Evolutionary conservation across 257 asterid genomes (phyloP), one percentile per base, ranked within the genome.

Genomic region (Plantago elongata): DNA sequence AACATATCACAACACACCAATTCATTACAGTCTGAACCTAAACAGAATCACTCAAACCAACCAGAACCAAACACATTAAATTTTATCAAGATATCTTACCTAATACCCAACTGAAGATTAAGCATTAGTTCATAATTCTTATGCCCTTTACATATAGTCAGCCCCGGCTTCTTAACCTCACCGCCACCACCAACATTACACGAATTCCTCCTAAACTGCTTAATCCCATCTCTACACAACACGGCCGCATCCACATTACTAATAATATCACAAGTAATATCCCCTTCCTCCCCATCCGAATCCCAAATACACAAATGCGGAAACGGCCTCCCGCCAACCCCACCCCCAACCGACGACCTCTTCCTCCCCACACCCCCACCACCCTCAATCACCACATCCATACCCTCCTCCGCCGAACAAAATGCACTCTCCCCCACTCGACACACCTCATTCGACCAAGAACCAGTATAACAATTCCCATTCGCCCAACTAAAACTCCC

Each of bases 241-340:
- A 78, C 72, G 12, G 94, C 81, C 0, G 97, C 97, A 73, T 89
- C 96, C 47, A 78, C 85, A 62, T 81, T 82, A 83, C 89, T 97
- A 27, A 93, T 59, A 46, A 93, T 90, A 73, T 93, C 97, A 70
- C 99, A 93, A 12, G 99, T 93, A 57, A 93, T 93, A 71, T 93
- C 97, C 58, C 97, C 99, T 3, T 87, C 97, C 61, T 85, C 97
- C 0, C 96, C 99, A 44, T 93, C 99, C 1, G 96, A 89, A 61
- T 93, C 99, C 99, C 99, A 93, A 13, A 93, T 85, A 66, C 96
- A 93, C 44, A 93, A 83, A 68, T 96, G 77, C 0, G 97, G 96
- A 45, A 87, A 87, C 57, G 72, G 79, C 75, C 83, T 79, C 46
- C 83, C 98, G 5, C 69, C 69, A 64, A 66, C 45, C 13, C 75